phyloP scores from a whole-genome alignment of 805 yeast genomes.

The Kluyveromyces siamensis region DNA sequence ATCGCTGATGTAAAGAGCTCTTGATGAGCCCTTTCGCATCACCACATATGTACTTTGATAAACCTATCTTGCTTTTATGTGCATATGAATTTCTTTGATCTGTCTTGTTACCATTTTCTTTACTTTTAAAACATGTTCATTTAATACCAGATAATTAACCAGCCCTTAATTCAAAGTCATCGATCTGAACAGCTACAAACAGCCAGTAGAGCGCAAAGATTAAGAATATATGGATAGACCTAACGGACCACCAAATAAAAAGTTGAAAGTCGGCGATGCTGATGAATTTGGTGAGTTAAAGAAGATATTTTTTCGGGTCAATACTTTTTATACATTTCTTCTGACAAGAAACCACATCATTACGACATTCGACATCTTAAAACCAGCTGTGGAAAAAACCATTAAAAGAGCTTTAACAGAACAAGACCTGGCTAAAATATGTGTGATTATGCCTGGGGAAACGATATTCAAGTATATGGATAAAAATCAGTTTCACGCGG shows the following conservation, averaged over 20 bases:
- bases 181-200: neutral
- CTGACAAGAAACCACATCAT: slow-evolving; percentile 51
- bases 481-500: slow-evolving; percentile 49
- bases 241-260: slow-evolving; percentile 6
- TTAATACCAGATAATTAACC: neutral
- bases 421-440: slow-evolving; percentile 57
- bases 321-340: slow-evolving; percentile 54
- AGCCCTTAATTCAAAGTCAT: neutral
- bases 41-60: neutral
- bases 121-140: too few relatives aligned
- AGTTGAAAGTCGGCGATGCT: slow-evolving; percentile 19
- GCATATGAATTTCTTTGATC: too few relatives aligned
- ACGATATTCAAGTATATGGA: slow-evolving; percentile 69
- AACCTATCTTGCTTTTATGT: too few relatives aligned
- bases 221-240: neutral
- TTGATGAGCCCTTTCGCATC: too few relatives aligned
- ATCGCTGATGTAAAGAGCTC: too few relatives aligned
- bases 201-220: neutral
- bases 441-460: slow-evolving; percentile 56
- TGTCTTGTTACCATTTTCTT: neutral
- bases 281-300: slow-evolving; percentile 33
- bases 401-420: slow-evolving; percentile 36
- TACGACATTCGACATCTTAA: slow-evolving; percentile 47
- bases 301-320: slow-evolving; percentile 41
- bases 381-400: slow-evolving; percentile 42